A percentile compares a stretch with the other conserved stretches of the same genome.
phyloP scores from a whole-genome alignment of 495 filamentous ascomycete species.

The Penicillium coprophilum region DNA sequence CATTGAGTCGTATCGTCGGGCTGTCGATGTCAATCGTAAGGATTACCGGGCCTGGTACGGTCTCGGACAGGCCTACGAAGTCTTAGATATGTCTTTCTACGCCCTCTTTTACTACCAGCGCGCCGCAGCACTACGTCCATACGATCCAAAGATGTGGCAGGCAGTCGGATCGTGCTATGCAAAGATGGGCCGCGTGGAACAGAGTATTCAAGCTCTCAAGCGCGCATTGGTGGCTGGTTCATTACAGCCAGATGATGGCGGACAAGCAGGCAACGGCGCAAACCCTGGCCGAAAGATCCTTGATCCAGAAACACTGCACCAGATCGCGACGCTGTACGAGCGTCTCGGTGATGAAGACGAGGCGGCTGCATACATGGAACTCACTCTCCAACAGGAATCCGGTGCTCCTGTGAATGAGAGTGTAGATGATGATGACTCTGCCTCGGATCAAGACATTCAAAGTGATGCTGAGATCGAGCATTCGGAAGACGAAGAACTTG shows the following conservation, averaged over 20 bases:
- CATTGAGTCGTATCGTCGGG: slow-evolving; percentile 94
- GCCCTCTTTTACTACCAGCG: slow-evolving; percentile 97
- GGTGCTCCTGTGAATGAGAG: slow-evolving; percentile 45
- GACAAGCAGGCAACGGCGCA: slow-evolving; percentile 15
- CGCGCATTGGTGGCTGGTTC: slow-evolving; percentile 81
- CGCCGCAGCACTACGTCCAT: slow-evolving; percentile 83
- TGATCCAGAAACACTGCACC: slow-evolving; percentile 85
- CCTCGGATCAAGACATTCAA: slow-evolving; percentile 21
- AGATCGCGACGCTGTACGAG: slow-evolving; percentile 90
- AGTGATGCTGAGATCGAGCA: slow-evolving; percentile 41
- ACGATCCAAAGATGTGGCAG: slow-evolving; percentile 98
- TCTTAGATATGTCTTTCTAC: slow-evolving; percentile 97
- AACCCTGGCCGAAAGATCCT: slow-evolving; percentile 54
- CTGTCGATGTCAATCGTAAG: slow-evolving; percentile 93
- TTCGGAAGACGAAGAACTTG: slow-evolving; percentile 41
- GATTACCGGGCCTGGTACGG: slow-evolving; percentile 99
- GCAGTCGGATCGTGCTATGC: slow-evolving; percentile 89
- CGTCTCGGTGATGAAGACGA: slow-evolving; percentile 70
- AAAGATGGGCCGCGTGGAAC: slow-evolving; percentile 75
- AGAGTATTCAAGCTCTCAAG: slow-evolving; percentile 93
- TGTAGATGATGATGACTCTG: slow-evolving; percentile 35
- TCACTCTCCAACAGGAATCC: slow-evolving; percentile 82
- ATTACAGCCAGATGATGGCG: slow-evolving; percentile 65
- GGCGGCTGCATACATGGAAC: slow-evolving; percentile 89
- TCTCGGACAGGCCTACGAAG: slow-evolving; percentile 93